phyloP scores from a whole-genome alignment of 768 basidiomycete species.

The Hypsizygus marmoreus region DNA sequence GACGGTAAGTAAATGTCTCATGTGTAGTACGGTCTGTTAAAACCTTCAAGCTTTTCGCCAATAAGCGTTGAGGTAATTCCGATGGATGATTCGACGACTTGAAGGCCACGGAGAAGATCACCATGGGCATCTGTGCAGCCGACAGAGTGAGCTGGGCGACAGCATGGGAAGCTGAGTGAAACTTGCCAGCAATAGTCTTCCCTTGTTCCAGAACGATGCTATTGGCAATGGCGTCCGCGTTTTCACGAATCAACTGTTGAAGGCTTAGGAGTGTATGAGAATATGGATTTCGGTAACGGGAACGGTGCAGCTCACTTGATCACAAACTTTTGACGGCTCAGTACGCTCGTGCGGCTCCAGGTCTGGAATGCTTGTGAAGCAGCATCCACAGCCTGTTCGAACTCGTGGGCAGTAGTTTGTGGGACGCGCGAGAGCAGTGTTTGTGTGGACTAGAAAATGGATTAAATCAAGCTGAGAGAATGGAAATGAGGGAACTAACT shows the following conservation, averaged over 20 bases:
- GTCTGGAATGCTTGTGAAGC: slow-evolving; percentile 85
- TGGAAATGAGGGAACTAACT: slow-evolving; percentile 44
- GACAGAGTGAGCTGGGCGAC: neutral
- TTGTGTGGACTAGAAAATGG: slow-evolving; percentile 73
- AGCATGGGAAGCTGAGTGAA: slow-evolving; percentile 11
- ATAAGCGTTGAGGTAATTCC: slow-evolving; percentile 84
- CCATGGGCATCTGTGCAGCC: slow-evolving; percentile 80
- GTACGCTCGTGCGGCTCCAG: slow-evolving; percentile 85
- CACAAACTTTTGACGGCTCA: slow-evolving; percentile 85
- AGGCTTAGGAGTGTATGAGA: slow-evolving; percentile 51
- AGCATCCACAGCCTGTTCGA: slow-evolving; percentile 79
- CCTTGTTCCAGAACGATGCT: slow-evolving; percentile 96
- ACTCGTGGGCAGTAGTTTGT: slow-evolving; percentile 81
- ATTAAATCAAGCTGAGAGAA: slow-evolving; percentile 1
- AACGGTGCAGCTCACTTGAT: slow-evolving; percentile 67
- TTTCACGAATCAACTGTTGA: slow-evolving; percentile 82
- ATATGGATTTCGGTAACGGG: neutral
- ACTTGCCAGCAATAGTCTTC: slow-evolving; percentile 81
- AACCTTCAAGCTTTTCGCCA: slow-evolving; percentile 92
- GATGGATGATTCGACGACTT: slow-evolving; percentile 82
- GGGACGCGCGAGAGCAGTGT: slow-evolving; percentile 87
- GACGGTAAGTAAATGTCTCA: slow-evolving; percentile 17
- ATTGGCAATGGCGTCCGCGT: slow-evolving; percentile 82
- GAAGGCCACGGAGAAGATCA: slow-evolving; percentile 89
- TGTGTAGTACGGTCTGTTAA: neutral